Percentiles rank a stretch among this genome's conserved stretches.
Conservation (phyloP, 306 rosid species). For the Sesbania bispinosa region DNA sequence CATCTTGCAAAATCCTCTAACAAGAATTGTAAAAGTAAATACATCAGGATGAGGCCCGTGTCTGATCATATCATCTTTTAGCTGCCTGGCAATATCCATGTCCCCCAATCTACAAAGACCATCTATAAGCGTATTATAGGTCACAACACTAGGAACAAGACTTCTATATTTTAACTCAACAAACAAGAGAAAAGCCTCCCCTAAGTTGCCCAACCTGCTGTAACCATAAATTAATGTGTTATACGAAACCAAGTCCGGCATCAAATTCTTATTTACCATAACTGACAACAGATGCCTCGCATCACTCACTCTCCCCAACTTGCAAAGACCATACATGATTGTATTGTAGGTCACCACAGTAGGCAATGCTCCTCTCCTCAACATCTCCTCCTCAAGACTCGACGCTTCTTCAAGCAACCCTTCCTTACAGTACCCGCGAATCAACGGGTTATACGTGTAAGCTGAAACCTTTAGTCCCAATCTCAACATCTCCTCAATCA, state of each 20-base stretch:
- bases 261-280: constrained; percentile 41
- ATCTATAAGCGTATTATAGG: constrained; percentile 74
- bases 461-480: constrained; percentile 55
- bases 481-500: constrained; percentile 53
- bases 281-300: constrained; percentile 47
- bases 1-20: constrained; percentile 53
- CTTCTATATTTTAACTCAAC: constrained; percentile 42
- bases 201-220: constrained; percentile 47
- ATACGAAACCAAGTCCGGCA: constrained; percentile 66
- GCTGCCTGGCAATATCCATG: constrained; percentile 52
- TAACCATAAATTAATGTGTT: constrained; percentile 67
- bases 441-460: constrained; percentile 59
- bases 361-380: constrained; percentile 40
- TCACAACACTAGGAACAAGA: constrained; percentile 50
- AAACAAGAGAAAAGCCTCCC: constrained; percentile 58
- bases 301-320: constrained; percentile 49
- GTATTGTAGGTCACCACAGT: constrained; percentile 63
- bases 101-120: constrained; percentile 69
- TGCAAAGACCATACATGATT: constrained; percentile 59
- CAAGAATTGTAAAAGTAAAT: constrained; percentile 63
- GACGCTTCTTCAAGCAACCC: constrained; percentile 56
- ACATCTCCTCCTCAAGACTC: constrained; percentile 53
- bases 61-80: constrained; percentile 59
- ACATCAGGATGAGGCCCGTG: constrained; percentile 62
- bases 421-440: constrained; percentile 46